phyloP scores from a whole-genome alignment of 495 filamentous ascomycete species.

The Xylaria longipes region DNA sequence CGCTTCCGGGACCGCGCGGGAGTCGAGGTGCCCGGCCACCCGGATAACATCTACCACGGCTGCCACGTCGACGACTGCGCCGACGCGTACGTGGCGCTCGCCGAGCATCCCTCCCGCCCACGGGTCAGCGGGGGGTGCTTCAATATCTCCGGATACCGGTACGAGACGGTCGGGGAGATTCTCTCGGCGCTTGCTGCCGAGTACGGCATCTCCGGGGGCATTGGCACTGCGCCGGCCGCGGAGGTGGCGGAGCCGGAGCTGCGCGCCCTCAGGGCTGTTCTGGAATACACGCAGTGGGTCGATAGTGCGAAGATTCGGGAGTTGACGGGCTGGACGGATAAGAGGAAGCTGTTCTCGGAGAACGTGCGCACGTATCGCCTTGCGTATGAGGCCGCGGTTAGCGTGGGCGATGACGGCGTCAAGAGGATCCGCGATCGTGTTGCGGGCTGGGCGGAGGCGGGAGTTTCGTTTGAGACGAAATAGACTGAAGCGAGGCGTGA shows the following conservation, averaged over 20 bases:
- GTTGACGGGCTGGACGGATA: slow-evolving; percentile 49
- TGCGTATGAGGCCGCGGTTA: slow-evolving; percentile 48
- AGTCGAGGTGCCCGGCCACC: slow-evolving; percentile 38
- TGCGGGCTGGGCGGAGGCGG: neutral
- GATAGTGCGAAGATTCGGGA: slow-evolving; percentile 47
- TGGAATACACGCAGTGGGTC: slow-evolving; percentile 51
- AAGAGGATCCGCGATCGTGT: slow-evolving; percentile 30
- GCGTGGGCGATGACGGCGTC: slow-evolving; percentile 32
- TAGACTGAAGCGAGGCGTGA: neutral
- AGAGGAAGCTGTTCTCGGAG: slow-evolving; percentile 44
- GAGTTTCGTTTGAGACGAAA: neutral
- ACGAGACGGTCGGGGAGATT: slow-evolving; percentile 48
- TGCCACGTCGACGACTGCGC: slow-evolving; percentile 54
- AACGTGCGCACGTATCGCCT: slow-evolving; percentile 44
- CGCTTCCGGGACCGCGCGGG: slow-evolving; percentile 21
- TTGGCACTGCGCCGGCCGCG: neutral
- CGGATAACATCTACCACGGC: slow-evolving; percentile 47
- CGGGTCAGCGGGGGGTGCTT: slow-evolving; percentile 45
- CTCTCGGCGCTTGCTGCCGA: slow-evolving; percentile 42
- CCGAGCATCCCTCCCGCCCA: slow-evolving; percentile 32
- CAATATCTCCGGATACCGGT: slow-evolving; percentile 47
- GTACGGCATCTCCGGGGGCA: slow-evolving; percentile 42
- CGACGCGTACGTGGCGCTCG: slow-evolving; percentile 51
- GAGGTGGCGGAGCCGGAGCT: slow-evolving; percentile 4
- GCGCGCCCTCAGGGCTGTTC: slow-evolving; percentile 25